phyloP scores from a whole-genome alignment of 2,329 filamentous ascomycete genomes.

The Saccharata proteae region DNA sequence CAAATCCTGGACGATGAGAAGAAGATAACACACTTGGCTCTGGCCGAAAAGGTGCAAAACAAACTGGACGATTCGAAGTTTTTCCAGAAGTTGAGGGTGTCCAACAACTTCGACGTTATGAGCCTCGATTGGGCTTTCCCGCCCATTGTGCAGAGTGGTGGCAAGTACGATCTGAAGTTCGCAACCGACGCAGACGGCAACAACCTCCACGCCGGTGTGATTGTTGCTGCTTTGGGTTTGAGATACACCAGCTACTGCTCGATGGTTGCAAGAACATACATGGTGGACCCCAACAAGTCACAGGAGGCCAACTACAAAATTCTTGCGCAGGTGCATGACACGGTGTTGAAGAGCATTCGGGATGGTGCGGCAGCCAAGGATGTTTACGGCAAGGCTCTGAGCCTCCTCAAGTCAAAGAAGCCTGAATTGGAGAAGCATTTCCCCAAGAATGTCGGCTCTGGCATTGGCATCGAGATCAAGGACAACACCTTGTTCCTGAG shows the following conservation, averaged over 20 bases:
- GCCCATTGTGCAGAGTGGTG: slow-evolving; percentile 86
- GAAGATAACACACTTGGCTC: slow-evolving; percentile 79
- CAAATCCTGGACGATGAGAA: slow-evolving; percentile 91
- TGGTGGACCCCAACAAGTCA: slow-evolving; percentile 92
- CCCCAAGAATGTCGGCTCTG: slow-evolving; percentile 79
- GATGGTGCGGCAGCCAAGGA: slow-evolving; percentile 82
- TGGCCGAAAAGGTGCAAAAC: slow-evolving; percentile 77
- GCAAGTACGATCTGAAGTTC: slow-evolving; percentile 84
- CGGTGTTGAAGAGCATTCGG: slow-evolving; percentile 80
- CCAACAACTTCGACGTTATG: slow-evolving; percentile 71
- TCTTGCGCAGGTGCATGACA: slow-evolving; percentile 68
- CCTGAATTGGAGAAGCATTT: slow-evolving; percentile 94
- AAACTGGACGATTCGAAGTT: slow-evolving; percentile 93
- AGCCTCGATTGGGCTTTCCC: slow-evolving; percentile 92
- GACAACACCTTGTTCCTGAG: slow-evolving; percentile 76
- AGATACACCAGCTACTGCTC: slow-evolving; percentile 95
- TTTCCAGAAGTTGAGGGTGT: slow-evolving; percentile 77
- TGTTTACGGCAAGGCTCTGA: slow-evolving; percentile 77
- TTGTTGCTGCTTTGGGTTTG: slow-evolving; percentile 81
- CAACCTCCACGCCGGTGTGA: slow-evolving; percentile 80
- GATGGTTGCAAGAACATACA: slow-evolving; percentile 81
- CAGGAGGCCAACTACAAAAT: slow-evolving; percentile 94
- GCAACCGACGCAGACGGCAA: slow-evolving; percentile 65
- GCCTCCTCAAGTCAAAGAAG: slow-evolving; percentile 75
- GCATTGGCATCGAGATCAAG: slow-evolving; percentile 83